Evolutionary conservation across 106 monocot genomes (phyloP).

Genomic region (Gastrodia elata): DNA sequence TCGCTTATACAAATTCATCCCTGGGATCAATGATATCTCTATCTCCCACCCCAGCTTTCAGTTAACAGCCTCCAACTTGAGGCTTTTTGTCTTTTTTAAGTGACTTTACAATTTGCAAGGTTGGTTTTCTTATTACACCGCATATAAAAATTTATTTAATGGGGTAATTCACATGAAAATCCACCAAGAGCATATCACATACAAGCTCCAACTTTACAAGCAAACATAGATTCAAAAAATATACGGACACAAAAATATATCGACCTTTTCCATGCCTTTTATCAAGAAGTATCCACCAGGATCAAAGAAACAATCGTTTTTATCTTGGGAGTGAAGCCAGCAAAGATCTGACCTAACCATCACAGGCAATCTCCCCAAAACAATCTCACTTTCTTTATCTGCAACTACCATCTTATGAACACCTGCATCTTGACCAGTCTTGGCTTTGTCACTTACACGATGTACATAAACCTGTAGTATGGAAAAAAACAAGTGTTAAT

Average conservation of each 20-base stretch:
- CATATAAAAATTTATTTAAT: background rate
- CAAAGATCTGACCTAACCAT: slow-evolving; percentile 87
- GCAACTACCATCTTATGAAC: slow-evolving; percentile 26
- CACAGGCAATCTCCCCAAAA: slow-evolving; percentile 71
- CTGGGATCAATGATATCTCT: background rate
- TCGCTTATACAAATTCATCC: background rate
- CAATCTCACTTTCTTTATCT: slow-evolving; percentile 43
- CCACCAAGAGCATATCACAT: background rate
- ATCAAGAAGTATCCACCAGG: slow-evolving; percentile 92
- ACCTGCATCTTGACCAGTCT: slow-evolving; percentile 41
- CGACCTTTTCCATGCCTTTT: slow-evolving; percentile 94
- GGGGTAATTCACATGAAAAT: background rate
- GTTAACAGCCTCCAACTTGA: background rate
- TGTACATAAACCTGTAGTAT: slow-evolving; percentile 41
- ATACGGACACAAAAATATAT: background rate
- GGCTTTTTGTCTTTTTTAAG: background rate
- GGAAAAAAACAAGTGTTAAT: background rate
- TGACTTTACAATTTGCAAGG: background rate
- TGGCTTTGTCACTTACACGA: slow-evolving; percentile 56
- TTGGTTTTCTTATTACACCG: background rate
- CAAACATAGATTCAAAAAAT: background rate
- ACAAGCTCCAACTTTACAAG: background rate
- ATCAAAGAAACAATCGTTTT: slow-evolving; percentile 87
- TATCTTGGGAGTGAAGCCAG: slow-evolving; percentile 55
- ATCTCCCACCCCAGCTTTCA: background rate